Percentiles rank a stretch among this genome's conserved stretches.
Evolutionary conservation across 768 basidiomycete species (phyloP).

Genomic region (Trametes gibbosa): DNA sequence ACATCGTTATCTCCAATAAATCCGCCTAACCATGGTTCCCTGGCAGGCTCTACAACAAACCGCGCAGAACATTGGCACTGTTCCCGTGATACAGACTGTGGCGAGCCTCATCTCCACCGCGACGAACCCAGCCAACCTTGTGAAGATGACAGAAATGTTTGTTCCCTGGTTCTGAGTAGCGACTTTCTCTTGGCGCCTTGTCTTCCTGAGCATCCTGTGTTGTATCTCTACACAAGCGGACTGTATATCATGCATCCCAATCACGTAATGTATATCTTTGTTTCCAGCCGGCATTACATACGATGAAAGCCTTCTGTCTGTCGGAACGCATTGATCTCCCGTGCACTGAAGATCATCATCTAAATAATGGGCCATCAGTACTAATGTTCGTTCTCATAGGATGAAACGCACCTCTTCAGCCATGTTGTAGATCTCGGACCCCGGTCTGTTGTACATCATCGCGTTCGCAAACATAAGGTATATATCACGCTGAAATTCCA

Average conservation of each 20-base stretch:
- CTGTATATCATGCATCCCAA: conserved; percentile 8
- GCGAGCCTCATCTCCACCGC: conserved; percentile 81
- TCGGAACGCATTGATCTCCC: conserved; percentile 62
- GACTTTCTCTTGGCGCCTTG: background rate
- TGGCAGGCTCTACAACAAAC: conserved; percentile 29
- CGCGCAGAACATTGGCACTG: conserved; percentile 36
- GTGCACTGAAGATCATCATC: conserved; percentile 79
- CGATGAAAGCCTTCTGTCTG: conserved; percentile 67
- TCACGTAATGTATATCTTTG: conserved; percentile 7
- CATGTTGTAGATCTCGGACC: conserved; percentile 85
- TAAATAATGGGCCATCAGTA: conserved; percentile 26
- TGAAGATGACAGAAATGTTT: conserved; percentile 82
- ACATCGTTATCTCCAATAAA: background rate
- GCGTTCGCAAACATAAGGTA: conserved; percentile 96
- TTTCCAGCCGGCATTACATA: conserved; percentile 12
- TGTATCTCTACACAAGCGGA: conserved; percentile 10
- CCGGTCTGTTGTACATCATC: conserved; percentile 92
- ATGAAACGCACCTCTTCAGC: conserved; percentile 74
- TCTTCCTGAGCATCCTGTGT: background rate
- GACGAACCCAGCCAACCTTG: conserved; percentile 81
- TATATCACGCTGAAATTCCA: conserved; percentile 88
- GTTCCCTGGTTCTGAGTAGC: conserved; percentile 76
- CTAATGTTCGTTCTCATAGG: background rate
- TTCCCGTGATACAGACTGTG: conserved; percentile 76
- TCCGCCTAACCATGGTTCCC: background rate